Evolutionary conservation across 768 basidiomycete species (phyloP).

Genomic region (Dioszegia crocea): DNA sequence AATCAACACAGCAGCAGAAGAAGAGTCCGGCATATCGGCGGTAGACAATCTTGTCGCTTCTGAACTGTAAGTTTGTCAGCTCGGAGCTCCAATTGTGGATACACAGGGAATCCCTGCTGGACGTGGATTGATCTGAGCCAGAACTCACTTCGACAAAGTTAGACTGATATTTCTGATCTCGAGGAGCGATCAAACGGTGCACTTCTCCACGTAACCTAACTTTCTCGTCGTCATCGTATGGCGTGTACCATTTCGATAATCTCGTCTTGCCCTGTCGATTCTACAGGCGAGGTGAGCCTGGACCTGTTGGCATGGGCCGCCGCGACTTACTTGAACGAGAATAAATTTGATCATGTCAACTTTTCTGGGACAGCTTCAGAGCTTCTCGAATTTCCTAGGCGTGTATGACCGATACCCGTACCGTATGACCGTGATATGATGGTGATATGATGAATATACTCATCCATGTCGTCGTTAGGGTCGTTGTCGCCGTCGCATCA

Average conservation of each 20-base stretch:
- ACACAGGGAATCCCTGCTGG: no score
- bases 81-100: not conserved
- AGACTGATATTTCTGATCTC: slow-evolving; percentile 98
- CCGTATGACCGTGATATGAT: no score
- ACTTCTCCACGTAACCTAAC: slow-evolving; percentile 93
- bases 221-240: slow-evolving; percentile 99
- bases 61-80: slow-evolving; percentile 62
- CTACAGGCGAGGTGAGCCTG: slow-evolving; percentile 52
- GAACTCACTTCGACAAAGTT: slow-evolving; percentile 90
- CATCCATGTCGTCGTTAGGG: not conserved
- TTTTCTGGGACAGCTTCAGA: no score
- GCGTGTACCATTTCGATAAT: slow-evolving; percentile 97
- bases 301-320: not conserved
- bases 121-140: no score
- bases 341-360: slow-evolving; percentile 90
- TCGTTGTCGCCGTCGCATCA: no score
- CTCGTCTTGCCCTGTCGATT: slow-evolving; percentile 98
- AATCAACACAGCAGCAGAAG: slow-evolving; percentile 96
- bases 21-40: slow-evolving; percentile 94
- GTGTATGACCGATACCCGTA: no score
- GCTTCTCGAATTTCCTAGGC: no score
- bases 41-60: slow-evolving; percentile 96
- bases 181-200: slow-evolving; percentile 86
- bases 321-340: slow-evolving; percentile 74
- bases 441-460: no score